Evolutionary conservation across 73 alveolate genomes (phyloP), one percentile per base, ranked within the genome.

Genomic region (Tetrahymena borealis): DNA sequence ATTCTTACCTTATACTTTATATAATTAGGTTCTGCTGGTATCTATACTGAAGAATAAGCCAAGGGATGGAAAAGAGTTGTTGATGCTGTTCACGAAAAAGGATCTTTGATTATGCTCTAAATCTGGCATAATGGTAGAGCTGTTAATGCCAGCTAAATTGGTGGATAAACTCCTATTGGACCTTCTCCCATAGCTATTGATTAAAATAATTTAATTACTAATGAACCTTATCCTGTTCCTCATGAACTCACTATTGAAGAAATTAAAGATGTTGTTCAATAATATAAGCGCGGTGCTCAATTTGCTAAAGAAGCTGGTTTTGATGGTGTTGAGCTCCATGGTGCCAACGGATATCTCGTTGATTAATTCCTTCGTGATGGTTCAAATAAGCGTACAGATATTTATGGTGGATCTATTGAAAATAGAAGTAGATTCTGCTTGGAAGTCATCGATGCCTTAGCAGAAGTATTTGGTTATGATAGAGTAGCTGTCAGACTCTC

Each of bases 291-390:
- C 18, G 96, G 97, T 13, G 98, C 98, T 35, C 79, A 92, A 78
- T 91, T 95, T 38, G 99, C 97, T 1, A 92, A 97, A 94, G 93
- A 77, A 90, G 99, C 99, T 3, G 99, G 99, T 39, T 97, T 96
- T 91, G 99, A 98, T 98, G 99, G 99, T 37, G 94, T 98, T 20
- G 97, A 98, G 95, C 78, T 98, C 31, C 98, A 95, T 39, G 98
- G 97, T 6, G 97, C 96, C 11, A 96, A 97, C 78, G 98, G 97
- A 39, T 97, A 95, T 39, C 41, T 97, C 90, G 91, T 97, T 24
- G 95, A 94, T 79, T 94, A 94, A 91, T 98, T 98, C 93, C 90
- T 97, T 35, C 92, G 97, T 41, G 97, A 95, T 40, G 79, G 91
- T 32, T 94, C 95, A 11, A 98, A 98, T 93, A 78, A 94, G 38